phyloP scores from a whole-genome alignment of 306 rosid genomes.

The Medicago truncatula region DNA sequence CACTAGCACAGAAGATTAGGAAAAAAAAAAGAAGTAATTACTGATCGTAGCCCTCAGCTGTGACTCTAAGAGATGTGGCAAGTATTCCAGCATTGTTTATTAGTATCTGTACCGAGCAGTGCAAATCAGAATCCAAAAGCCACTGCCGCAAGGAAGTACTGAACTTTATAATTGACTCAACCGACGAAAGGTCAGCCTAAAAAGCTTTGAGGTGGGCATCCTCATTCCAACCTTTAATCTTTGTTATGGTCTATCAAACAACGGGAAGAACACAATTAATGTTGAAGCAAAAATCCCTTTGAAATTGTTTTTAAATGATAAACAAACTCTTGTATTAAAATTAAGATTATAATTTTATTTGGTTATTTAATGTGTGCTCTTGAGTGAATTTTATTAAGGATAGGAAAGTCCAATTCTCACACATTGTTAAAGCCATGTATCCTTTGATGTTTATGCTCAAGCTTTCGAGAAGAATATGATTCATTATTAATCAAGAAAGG shows the following conservation, averaged over 20 bases:
- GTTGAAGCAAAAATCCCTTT: too few species aligned
- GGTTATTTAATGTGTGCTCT: too few species aligned
- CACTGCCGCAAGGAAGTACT: conserved; percentile 67
- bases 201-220: conserved; percentile 71
- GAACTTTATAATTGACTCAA: conserved; percentile 63
- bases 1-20: conserved; percentile 15
- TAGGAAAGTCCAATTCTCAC: too few species aligned
- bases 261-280: conserved; percentile 15
- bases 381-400: too few species aligned
- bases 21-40: conserved; percentile 45
- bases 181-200: conserved; percentile 71
- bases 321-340: too few species aligned
- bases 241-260: conserved; percentile 61
- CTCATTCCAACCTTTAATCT: conserved; percentile 63
- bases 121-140: conserved; percentile 75
- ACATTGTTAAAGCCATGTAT: too few species aligned
- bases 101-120: conserved; percentile 78
- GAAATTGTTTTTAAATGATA: too few species aligned
- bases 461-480: too few species aligned
- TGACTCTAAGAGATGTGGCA: conserved; percentile 77
- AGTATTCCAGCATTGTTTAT: conserved; percentile 92
- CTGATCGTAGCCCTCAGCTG: conserved; percentile 83
- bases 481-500: too few species aligned
- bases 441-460: too few species aligned
- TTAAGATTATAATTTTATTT: too few species aligned